A percentile compares a stretch with the other conserved stretches of the same genome.
Evolutionary conservation across 1,284 basidiomycete species (phyloP).

Genomic region (Fomitopsis pinicola): DNA sequence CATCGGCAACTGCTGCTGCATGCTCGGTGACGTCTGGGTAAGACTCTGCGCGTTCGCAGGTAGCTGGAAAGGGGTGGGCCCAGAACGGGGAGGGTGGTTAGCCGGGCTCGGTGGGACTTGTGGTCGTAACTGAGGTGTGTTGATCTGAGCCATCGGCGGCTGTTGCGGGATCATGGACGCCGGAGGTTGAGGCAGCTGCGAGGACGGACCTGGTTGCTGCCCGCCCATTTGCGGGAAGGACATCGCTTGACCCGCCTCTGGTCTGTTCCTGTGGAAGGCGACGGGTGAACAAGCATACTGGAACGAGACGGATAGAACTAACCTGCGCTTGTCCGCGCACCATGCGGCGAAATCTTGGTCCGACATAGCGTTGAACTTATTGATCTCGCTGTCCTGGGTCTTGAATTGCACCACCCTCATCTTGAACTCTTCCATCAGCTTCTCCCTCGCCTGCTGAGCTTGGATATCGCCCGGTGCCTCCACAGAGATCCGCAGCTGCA

Average conservation of each 20-base stretch:
- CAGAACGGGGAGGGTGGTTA: constrained; percentile 8
- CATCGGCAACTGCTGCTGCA: constrained; percentile 3
- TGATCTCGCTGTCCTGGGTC: constrained; percentile 12
- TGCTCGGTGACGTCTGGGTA: constrained; percentile 9
- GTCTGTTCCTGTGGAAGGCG: not conserved
- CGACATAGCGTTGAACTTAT: not conserved
- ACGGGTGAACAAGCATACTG: not conserved
- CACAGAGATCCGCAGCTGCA: not conserved
- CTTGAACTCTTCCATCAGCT: constrained; percentile 27
- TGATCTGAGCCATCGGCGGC: constrained; percentile 10
- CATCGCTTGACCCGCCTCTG: not conserved
- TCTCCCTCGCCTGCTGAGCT: constrained; percentile 21
- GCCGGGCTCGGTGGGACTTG: constrained; percentile 11
- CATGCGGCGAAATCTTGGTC: not conserved
- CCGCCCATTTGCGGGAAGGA: not conserved
- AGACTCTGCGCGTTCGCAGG: constrained; percentile 3
- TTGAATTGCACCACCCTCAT: constrained; percentile 36
- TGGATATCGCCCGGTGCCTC: not conserved
- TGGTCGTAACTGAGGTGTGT: constrained; percentile 15
- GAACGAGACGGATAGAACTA: not conserved
- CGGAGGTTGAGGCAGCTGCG: constrained; percentile 10
- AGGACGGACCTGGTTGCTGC: constrained; percentile 8
- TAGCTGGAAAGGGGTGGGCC: constrained; percentile 12
- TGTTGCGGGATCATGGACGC: constrained; percentile 8
- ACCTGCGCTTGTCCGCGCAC: not conserved